Conservation (phyloP, 2,329 filamentous ascomycete genomes). For the Saccharata proteae region DNA sequence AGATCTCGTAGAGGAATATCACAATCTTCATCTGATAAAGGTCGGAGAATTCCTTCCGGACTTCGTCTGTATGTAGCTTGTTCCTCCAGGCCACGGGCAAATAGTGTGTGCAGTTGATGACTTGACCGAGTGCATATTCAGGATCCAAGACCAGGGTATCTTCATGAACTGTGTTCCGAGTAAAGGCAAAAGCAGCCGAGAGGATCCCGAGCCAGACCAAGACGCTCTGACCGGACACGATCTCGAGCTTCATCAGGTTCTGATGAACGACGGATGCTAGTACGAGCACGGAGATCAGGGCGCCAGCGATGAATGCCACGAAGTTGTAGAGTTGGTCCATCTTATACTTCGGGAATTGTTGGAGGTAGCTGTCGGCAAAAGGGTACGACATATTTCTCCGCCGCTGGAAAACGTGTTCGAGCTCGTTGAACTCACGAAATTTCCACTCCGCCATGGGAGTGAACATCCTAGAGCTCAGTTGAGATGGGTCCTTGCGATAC, state of each 20-base stretch:
- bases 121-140: slow-evolving; percentile 73
- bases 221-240: slow-evolving; percentile 76
- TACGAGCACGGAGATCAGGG: slow-evolving; percentile 73
- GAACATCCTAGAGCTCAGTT: slow-evolving; percentile 79
- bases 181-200: slow-evolving; percentile 70
- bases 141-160: slow-evolving; percentile 87
- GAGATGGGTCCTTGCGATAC: slow-evolving; percentile 85
- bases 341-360: slow-evolving; percentile 94
- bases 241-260: slow-evolving; percentile 80
- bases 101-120: slow-evolving; percentile 89
- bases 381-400: slow-evolving; percentile 90
- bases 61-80: slow-evolving; percentile 84
- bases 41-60: slow-evolving; percentile 77
- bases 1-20: slow-evolving; percentile 83
- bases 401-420: slow-evolving; percentile 82
- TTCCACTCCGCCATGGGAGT: slow-evolving; percentile 95
- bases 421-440: slow-evolving; percentile 94
- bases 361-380: slow-evolving; percentile 81
- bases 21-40: slow-evolving; percentile 87
- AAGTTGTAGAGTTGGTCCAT: slow-evolving; percentile 76
- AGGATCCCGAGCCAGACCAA: slow-evolving; percentile 83
- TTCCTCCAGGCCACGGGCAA: slow-evolving; percentile 80
- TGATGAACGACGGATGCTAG: slow-evolving; percentile 82
- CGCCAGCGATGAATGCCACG: slow-evolving; percentile 76
- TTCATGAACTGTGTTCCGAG: slow-evolving; percentile 65